A percentile compares a stretch with the other conserved stretches of the same genome.
Conservation (phyloP, 2,329 filamentous ascomycete genomes). For the Beauveria pseudobassiana region DNA sequence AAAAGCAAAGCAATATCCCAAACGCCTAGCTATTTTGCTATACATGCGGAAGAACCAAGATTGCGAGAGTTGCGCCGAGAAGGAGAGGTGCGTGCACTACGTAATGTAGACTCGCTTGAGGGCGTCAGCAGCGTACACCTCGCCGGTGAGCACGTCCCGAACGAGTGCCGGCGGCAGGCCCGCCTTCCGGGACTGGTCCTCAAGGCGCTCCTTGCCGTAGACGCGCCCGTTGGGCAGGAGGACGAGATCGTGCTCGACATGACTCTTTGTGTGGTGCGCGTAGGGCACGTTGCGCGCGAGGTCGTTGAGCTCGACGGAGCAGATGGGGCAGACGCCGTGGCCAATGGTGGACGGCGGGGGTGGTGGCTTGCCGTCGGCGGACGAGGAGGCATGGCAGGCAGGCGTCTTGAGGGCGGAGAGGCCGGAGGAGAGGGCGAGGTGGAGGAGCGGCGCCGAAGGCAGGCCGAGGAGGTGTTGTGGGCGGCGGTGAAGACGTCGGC, state of each 20-base stretch:
- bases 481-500: constrained; percentile 76
- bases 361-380: constrained; percentile 19
- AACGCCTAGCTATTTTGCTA: background rate
- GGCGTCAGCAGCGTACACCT: constrained; percentile 52
- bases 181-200: constrained; percentile 72
- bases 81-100: constrained; percentile 2
- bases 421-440: constrained; percentile 84
- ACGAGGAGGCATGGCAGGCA: constrained; percentile 68
- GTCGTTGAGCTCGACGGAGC: constrained; percentile 89
- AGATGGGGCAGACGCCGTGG: constrained; percentile 86
- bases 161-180: constrained; percentile 59
- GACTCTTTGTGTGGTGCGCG: constrained; percentile 89
- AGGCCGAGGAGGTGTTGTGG: constrained; percentile 82
- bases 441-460: constrained; percentile 74
- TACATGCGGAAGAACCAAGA: background rate
- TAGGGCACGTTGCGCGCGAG: constrained; percentile 85
- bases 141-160: constrained; percentile 71
- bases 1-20: background rate
- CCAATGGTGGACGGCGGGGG: constrained; percentile 39
- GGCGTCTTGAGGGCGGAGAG: constrained; percentile 94
- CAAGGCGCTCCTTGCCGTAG: constrained; percentile 68
- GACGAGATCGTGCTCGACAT: constrained; percentile 79
- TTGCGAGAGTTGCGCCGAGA: background rate
- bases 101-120: constrained; percentile 90
- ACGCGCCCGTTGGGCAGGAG: constrained; percentile 82